Percentiles rank a stretch among this genome's conserved stretches.
Evolutionary conservation across 305 asterid species (phyloP).

Genomic region (Galium porrigens): DNA sequence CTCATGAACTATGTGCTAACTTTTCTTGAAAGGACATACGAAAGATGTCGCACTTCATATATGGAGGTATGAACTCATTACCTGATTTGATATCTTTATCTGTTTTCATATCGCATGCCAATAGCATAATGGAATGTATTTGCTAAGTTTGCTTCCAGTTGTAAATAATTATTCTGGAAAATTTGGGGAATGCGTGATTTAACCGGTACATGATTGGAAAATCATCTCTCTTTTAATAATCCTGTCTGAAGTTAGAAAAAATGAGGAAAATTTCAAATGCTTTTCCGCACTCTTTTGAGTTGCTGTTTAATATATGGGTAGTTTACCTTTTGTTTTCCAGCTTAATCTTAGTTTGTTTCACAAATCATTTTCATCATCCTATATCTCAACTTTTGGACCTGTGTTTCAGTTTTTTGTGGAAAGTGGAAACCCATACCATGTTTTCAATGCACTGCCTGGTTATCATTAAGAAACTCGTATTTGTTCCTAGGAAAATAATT

Average conservation of each 20-base stretch:
- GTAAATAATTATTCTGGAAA: not conserved
- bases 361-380: not conserved
- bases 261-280: not conserved
- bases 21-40: constrained; percentile 91
- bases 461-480: not conserved
- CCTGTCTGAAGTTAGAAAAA: not conserved
- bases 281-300: not conserved
- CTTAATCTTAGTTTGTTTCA: not conserved
- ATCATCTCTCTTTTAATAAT: not conserved
- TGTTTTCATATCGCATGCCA: not conserved
- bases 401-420: not conserved
- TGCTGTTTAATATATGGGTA: not conserved
- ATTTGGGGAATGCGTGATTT: not conserved
- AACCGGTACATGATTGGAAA: not conserved
- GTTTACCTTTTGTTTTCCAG: not conserved
- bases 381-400: not conserved
- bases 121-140: not conserved
- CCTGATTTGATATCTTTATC: constrained; percentile 4
- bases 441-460: not conserved
- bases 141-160: not conserved
- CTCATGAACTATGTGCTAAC: constrained; percentile 82
- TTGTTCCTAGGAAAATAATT: not conserved
- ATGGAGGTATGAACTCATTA: constrained; percentile 52
- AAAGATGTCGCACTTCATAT: constrained; percentile 95
- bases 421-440: not conserved